Conservation (phyloP, 139 green algal genomes). For the Spirogloea muscicola region DNA sequence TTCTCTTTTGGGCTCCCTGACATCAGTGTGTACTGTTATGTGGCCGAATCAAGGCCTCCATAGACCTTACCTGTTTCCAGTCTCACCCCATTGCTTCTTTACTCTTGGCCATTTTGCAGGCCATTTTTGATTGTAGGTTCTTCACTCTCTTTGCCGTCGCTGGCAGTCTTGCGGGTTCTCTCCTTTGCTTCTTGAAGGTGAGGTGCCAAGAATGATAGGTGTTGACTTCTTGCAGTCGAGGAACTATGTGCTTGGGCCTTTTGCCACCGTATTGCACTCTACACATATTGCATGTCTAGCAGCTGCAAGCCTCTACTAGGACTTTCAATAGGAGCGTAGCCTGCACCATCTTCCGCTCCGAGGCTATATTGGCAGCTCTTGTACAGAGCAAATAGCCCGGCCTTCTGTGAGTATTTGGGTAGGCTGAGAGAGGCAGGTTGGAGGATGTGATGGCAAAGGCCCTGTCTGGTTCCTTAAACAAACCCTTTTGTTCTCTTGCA, state of each 20-base stretch:
- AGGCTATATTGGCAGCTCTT: not conserved
- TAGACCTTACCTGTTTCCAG: too few relatives aligned
- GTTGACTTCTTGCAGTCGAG: not conserved
- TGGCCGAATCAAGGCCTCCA: too few relatives aligned
- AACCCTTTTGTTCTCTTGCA: constrained; percentile 1
- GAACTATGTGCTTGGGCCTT: not conserved
- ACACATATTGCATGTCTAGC: too few relatives aligned
- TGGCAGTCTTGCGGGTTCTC: constrained; percentile 2
- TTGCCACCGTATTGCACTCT: not conserved
- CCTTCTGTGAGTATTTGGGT: not conserved
- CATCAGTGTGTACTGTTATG: too few relatives aligned
- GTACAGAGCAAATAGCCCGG: too few relatives aligned
- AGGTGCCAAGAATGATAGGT: not conserved
- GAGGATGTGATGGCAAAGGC: too few relatives aligned
- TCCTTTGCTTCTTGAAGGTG: constrained; percentile 18
- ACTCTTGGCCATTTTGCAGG: not conserved
- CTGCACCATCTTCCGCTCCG: not conserved
- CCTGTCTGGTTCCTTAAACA: too few relatives aligned
- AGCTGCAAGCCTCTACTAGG: not conserved
- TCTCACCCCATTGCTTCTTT: not conserved
- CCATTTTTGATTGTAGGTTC: constrained; percentile 23
- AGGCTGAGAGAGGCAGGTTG: not conserved
- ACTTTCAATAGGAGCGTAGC: not conserved
- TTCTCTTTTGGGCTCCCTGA: too few relatives aligned
- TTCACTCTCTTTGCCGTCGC: constrained; percentile 8